Evolutionary conservation across 139 green algal genomes (phyloP).

Genomic region (Diplosphaera chodatii): DNA sequence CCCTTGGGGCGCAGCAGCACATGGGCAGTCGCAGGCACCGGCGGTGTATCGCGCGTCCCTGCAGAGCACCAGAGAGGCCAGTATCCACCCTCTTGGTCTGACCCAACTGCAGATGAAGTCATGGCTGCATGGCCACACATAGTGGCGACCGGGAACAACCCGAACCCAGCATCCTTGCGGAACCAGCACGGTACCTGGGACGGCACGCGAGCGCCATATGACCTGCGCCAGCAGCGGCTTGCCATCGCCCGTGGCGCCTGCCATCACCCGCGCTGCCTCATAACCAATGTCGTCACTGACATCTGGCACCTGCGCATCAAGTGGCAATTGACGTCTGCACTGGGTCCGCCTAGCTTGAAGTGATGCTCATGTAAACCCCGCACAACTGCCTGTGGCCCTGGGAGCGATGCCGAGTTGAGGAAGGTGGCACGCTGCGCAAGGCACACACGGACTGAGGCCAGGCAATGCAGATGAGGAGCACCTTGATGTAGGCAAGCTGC

Average conservation of each 20-base stretch:
- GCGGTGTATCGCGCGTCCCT: constrained; percentile 22
- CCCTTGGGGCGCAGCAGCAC: constrained; percentile 5
- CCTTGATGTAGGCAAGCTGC: constrained; percentile 52
- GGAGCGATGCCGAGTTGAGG: too few relatives aligned
- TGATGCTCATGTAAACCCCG: background rate
- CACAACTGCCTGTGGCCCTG: too few relatives aligned
- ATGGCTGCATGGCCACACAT: too few relatives aligned
- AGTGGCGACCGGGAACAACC: too few relatives aligned
- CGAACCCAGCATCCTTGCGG: too few relatives aligned
- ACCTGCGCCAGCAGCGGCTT: constrained; percentile 22
- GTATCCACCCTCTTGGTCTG: too few relatives aligned
- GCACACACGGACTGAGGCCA: constrained; percentile 48
- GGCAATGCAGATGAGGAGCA: constrained; percentile 21
- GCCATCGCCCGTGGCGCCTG: constrained; percentile 24
- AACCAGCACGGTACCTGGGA: too few relatives aligned
- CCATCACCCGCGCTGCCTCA: constrained; percentile 42
- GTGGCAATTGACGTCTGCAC: background rate
- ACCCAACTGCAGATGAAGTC: too few relatives aligned
- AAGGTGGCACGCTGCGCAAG: too few relatives aligned
- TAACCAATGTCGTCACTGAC: constrained; percentile 53
- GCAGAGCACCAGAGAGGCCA: too few relatives aligned
- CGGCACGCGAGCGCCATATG: constrained; percentile 31
- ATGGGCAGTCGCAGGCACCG: constrained; percentile 17
- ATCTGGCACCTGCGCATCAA: constrained; percentile 28
- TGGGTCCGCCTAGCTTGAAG: background rate